phyloP scores from a whole-genome alignment of 2,329 filamentous ascomycete species.

The Knoxdaviesia capensis region DNA sequence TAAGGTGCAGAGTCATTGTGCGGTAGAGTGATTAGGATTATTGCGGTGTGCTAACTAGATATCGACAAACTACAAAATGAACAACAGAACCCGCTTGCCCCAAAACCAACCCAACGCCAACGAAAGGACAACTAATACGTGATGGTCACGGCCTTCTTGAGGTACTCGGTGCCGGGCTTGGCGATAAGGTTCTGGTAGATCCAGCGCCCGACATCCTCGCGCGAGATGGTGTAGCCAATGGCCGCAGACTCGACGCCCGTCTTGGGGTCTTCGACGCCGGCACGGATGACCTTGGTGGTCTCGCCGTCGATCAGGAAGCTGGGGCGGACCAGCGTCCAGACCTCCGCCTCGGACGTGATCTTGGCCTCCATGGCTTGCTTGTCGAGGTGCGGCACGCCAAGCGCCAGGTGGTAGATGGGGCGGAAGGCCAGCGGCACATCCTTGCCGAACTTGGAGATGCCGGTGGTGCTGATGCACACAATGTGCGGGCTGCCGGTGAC shows the following conservation, averaged over 20 bases:
- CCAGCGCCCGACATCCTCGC: conserved; percentile 27
- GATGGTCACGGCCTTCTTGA: conserved; percentile 16
- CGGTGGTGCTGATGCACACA: conserved; percentile 17
- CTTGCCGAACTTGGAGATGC: conserved; percentile 14
- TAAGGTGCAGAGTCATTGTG: no score
- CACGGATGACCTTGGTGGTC: conserved; percentile 11
- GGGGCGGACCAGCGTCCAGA: conserved; percentile 17
- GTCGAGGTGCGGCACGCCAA: conserved; percentile 23
- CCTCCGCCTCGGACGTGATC: conserved; percentile 11
- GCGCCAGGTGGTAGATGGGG: conserved; percentile 21
- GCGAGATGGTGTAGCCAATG: conserved; percentile 24
- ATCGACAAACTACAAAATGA: no score
- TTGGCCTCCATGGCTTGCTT: conserved; percentile 24
- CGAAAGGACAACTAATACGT: conserved; percentile 11
- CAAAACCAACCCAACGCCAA: no score
- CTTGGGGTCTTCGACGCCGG: conserved; percentile 18
- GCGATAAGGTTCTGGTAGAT: conserved; percentile 19
- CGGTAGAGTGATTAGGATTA: no score
- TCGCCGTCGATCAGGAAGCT: conserved; percentile 14
- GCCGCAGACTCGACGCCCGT: conserved; percentile 13
- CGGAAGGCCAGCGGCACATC: conserved; percentile 22
- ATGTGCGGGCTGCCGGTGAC: conserved; percentile 13
- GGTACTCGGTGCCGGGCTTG: conserved; percentile 9
- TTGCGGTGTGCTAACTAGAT: no score
- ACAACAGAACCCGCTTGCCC: no score